phyloP scores from a whole-genome alignment of 2,329 filamentous ascomycete species.

The Trichoderma citrinoviride region DNA sequence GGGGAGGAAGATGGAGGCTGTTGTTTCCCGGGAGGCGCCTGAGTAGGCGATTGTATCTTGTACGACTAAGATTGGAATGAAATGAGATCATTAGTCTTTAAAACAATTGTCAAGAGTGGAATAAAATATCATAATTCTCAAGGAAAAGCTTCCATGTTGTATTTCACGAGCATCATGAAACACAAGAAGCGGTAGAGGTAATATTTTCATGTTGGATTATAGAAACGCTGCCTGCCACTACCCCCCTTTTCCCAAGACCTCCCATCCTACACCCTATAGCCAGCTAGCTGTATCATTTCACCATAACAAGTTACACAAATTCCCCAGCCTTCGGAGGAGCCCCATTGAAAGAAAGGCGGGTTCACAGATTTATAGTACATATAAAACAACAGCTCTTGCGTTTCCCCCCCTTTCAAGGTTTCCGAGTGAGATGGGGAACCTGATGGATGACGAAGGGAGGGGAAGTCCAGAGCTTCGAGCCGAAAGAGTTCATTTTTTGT shows the following conservation, averaged over 20 bases:
- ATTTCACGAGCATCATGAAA: not conserved
- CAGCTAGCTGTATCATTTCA: constrained; percentile 29
- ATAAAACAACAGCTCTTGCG: not conserved
- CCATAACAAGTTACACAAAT: constrained; percentile 43
- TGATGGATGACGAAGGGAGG: not conserved
- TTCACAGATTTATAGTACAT: constrained; percentile 41
- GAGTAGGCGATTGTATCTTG: constrained; percentile 18
- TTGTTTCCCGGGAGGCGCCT: constrained; percentile 34
- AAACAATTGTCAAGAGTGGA: too few relatives aligned
- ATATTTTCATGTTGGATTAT: constrained; percentile 30
- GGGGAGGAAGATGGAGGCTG: constrained; percentile 61
- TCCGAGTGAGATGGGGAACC: not conserved
- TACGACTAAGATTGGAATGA: not conserved
- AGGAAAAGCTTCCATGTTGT: too few relatives aligned
- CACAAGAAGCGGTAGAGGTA: constrained; percentile 13
- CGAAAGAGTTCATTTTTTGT: not conserved
- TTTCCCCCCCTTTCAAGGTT: not conserved
- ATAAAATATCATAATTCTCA: not conserved
- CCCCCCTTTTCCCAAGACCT: constrained; percentile 32
- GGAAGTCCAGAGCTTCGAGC: constrained; percentile 15
- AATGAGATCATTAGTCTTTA: not conserved
- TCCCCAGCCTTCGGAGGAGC: constrained; percentile 28
- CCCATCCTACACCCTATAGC: constrained; percentile 22
- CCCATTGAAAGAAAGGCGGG: constrained; percentile 23
- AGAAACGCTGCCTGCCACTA: constrained; percentile 33